Conservation (phyloP, 345 rosid species). For the Lagerstroemia speciosa region DNA sequence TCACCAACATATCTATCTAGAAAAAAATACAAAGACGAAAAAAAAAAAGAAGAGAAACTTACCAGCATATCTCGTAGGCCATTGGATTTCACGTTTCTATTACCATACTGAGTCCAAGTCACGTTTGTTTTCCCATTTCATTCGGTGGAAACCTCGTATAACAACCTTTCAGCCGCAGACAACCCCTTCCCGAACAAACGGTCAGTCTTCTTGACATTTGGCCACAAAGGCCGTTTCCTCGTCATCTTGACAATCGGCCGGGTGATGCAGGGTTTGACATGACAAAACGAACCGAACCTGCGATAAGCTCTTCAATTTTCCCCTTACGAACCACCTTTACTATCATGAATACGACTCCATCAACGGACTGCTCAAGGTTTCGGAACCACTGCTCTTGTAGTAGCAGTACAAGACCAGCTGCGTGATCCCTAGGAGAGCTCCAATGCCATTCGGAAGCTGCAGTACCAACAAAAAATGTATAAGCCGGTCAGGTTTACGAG, state of each 20-base stretch:
- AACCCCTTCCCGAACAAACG: neutral
- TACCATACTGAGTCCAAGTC: too few relatives aligned
- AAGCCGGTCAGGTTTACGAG: neutral
- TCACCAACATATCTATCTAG: too few relatives aligned
- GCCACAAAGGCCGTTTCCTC: neutral
- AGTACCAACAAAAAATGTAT: conserved; percentile 6
- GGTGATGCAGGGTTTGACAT: neutral
- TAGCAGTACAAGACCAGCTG: conserved; percentile 58
- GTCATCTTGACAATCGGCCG: neutral
- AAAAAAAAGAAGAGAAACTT: too few relatives aligned
- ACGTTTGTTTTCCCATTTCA: too few relatives aligned
- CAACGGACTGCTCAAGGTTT: conserved; percentile 46
- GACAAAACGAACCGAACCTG: too few relatives aligned
- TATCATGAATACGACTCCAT: conserved; percentile 37
- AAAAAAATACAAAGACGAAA: too few relatives aligned
- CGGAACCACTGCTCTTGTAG: conserved; percentile 29
- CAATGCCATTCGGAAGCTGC: conserved; percentile 87
- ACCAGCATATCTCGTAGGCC: too few relatives aligned
- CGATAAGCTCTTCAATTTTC: too few relatives aligned
- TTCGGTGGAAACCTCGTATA: too few relatives aligned
- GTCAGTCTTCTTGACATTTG: too few relatives aligned
- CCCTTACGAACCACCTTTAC: neutral
- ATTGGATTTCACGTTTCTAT: too few relatives aligned
- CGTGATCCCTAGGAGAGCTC: conserved; percentile 59
- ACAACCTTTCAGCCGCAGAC: too few relatives aligned